phyloP scores from a whole-genome alignment of 352 stramenopile species.

The Pythium sukuiense region DNA sequence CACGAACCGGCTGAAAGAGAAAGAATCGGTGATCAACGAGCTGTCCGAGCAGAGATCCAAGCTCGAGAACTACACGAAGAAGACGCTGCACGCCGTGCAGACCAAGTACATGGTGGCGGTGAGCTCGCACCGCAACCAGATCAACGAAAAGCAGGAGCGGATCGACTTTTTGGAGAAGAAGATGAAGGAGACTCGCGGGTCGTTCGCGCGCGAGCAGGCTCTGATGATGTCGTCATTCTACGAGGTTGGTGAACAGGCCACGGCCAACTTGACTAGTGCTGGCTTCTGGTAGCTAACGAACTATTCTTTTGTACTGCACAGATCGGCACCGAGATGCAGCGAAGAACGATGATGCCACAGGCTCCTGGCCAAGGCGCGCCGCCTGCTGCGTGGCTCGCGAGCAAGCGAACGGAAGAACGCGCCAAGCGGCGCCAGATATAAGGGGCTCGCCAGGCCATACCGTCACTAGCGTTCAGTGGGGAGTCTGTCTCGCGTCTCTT shows the following conservation, averaged over 20 bases:
- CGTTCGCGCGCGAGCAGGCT: conserved; percentile 81
- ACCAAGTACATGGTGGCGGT: conserved; percentile 91
- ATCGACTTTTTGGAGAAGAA: conserved; percentile 87
- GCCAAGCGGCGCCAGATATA: conserved; percentile 78
- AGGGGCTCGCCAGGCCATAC: background rate
- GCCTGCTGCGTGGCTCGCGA: conserved; percentile 75
- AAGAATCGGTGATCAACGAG: conserved; percentile 88
- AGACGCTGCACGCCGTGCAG: conserved; percentile 88
- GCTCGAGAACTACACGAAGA: conserved; percentile 90
- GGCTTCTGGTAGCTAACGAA: background rate
- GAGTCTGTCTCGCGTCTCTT: background rate
- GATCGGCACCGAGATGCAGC: conserved; percentile 88
- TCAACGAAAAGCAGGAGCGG: conserved; percentile 84
- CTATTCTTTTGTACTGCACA: conserved; percentile 24
- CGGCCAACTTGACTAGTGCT: too few relatives aligned
- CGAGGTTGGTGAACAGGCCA: conserved; percentile 44
- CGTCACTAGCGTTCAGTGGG: background rate
- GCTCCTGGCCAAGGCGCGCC: conserved; percentile 45
- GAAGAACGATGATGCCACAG: conserved; percentile 87
- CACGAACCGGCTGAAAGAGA: conserved; percentile 87
- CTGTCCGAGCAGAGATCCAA: conserved; percentile 83
- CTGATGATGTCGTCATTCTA: conserved; percentile 91
- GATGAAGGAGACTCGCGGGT: conserved; percentile 76
- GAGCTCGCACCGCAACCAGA: conserved; percentile 86
- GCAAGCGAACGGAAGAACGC: conserved; percentile 81